Evolutionary conservation across 176 grass and related monocot genomes (phyloP).

Genomic region (Oryza nivara): DNA sequence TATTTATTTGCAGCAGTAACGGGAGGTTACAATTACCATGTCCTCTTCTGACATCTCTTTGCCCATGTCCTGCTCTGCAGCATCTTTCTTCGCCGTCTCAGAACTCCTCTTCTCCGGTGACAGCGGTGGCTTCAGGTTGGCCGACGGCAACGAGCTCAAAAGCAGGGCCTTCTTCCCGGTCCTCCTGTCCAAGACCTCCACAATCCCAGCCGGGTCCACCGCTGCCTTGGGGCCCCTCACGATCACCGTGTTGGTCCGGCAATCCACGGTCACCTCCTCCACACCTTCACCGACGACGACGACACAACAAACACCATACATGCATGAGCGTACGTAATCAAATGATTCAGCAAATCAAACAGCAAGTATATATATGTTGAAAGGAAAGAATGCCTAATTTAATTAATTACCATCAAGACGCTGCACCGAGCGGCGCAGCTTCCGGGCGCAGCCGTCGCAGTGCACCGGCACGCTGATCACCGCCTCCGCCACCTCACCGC

Average conservation of each 20-base stretch:
- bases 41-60: constrained; percentile 11
- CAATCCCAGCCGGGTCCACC: constrained; percentile 44
- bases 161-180: constrained; percentile 56
- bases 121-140: not conserved
- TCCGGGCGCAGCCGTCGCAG: constrained; percentile 67
- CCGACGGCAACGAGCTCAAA: constrained; percentile 46
- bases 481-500: constrained; percentile 4
- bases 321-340: not conserved
- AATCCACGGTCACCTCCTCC: constrained; percentile 59
- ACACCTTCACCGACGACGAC: constrained; percentile 42
- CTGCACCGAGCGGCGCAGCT: constrained; percentile 54
- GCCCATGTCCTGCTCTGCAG: not conserved
- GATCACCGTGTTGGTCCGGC: constrained; percentile 51
- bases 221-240: constrained; percentile 45
- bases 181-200: constrained; percentile 49
- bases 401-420: constrained; percentile 46
- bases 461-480: constrained; percentile 61
- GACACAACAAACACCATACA: not conserved
- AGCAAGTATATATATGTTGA: not conserved
- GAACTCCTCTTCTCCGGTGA: not conserved
- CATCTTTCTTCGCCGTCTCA: constrained; percentile 4
- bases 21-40: constrained; percentile 17
- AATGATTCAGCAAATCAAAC: not conserved
- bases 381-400: too few species aligned
- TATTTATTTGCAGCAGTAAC: not conserved